Evolutionary conservation across 1,284 basidiomycete species (phyloP).

Genomic region (Phellopilus nigrolimitatus): DNA sequence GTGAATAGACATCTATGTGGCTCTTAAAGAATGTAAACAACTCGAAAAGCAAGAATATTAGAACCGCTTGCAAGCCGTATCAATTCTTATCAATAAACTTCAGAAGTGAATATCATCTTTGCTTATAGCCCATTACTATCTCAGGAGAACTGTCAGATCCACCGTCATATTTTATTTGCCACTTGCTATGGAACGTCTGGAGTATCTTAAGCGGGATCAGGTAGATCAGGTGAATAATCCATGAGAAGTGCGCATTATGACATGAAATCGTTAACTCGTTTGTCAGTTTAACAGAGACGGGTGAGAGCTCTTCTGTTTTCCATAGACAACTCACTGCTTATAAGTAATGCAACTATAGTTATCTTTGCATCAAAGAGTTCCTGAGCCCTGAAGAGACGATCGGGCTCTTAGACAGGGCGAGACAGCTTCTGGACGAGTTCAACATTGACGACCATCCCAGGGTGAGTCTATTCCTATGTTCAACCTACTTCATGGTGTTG

Average conservation of each 20-base stretch:
- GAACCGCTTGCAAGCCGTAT: no score
- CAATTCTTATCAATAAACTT: not conserved
- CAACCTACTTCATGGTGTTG: no score
- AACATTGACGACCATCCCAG: slow-evolving; percentile 75
- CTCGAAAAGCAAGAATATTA: no score
- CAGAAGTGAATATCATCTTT: not conserved
- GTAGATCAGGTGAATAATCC: slow-evolving; percentile 20
- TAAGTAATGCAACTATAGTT: not conserved
- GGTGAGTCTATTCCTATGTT: slow-evolving; percentile 48
- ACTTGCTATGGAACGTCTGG: slow-evolving; percentile 5
- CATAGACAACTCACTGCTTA: not conserved
- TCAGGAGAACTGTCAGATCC: not conserved
- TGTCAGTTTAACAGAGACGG: slow-evolving; percentile 20
- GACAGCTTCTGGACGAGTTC: slow-evolving; percentile 74
- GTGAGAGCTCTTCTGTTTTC: slow-evolving; percentile 2
- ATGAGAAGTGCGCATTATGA: not conserved
- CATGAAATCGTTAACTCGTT: not conserved
- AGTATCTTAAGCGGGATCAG: slow-evolving; percentile 22
- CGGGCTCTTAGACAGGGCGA: slow-evolving; percentile 65
- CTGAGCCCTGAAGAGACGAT: slow-evolving; percentile 31
- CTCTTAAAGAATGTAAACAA: not conserved
- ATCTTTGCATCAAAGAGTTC: slow-evolving; percentile 16
- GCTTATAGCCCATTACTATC: not conserved
- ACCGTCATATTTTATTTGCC: not conserved
- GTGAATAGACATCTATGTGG: not conserved